Conservation (phyloP, 768 basidiomycete species). For the Leccinum incarnatum region DNA sequence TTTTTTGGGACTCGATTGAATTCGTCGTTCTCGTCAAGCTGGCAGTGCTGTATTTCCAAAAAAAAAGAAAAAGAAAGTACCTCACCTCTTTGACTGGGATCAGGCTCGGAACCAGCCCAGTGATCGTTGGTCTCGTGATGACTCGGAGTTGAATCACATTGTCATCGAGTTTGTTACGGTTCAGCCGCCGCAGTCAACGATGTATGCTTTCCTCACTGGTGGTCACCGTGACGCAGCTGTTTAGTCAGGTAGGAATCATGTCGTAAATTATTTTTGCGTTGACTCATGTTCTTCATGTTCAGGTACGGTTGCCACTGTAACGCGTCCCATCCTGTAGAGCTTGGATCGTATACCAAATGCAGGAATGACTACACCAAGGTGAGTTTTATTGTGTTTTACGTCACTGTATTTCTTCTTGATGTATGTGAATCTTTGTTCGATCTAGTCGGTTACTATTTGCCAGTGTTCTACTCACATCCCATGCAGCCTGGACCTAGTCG, state of each 20-base stretch:
- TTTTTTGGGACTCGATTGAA: no score
- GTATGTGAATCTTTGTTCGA: constrained; percentile 41
- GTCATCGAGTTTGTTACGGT: constrained; percentile 99
- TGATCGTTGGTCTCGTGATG: constrained; percentile 90
- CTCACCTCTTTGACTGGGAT: no score
- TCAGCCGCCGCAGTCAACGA: constrained; percentile 47
- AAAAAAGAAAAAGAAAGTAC: no score
- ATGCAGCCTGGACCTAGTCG: constrained; percentile 69
- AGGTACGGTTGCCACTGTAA: constrained; percentile 99
- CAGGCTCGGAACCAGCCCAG: constrained; percentile 39
- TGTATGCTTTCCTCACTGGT: constrained; percentile 96
- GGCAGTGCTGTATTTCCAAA: no score
- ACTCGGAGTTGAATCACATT: constrained; percentile 72
- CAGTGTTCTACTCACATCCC: not conserved
- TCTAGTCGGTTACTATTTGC: not conserved
- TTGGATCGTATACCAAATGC: constrained; percentile 89
- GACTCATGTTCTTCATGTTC: not conserved
- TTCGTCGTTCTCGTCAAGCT: no score
- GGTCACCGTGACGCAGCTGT: constrained; percentile 73
- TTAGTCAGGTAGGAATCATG: constrained; percentile 66
- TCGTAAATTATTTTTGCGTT: not conserved
- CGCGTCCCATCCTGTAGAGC: constrained; percentile 92
- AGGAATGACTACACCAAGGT: constrained; percentile 91
- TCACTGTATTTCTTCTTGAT: constrained; percentile 97
- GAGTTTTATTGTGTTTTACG: constrained; percentile 80